These are phyloP conservation scores for Aleurites moluccanus DNA, from an alignment of 441 rosid species.

Conservation along the genomic window DNA sequence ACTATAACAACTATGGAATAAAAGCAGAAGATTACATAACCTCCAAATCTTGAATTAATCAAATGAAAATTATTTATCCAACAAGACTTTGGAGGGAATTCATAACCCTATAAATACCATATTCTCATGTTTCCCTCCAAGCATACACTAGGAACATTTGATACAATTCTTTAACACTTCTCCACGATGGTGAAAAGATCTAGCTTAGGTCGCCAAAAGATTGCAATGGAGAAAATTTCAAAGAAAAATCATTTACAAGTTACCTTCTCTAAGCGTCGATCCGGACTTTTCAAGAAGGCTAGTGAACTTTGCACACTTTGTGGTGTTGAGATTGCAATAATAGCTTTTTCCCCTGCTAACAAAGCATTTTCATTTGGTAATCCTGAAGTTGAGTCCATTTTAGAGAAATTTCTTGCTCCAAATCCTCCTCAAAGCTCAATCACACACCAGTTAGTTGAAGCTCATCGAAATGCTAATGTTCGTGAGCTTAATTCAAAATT, in stretches of 20 bases:
- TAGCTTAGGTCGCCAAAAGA: slow-evolving; percentile 46
- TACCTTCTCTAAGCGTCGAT: slow-evolving; percentile 53
- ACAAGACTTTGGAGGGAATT: slow-evolving; percentile 15
- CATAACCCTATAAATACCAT: slow-evolving; percentile 29
- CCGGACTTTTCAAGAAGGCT: slow-evolving; percentile 54
- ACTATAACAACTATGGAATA: slow-evolving; percentile 9
- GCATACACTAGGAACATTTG: neutral
- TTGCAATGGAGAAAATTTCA: slow-evolving; percentile 34
- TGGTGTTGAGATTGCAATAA: slow-evolving; percentile 42
- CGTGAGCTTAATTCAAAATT: slow-evolving; percentile 35
- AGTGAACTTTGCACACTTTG: slow-evolving; percentile 54
- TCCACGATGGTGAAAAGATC: slow-evolving; percentile 27
- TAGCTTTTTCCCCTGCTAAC: slow-evolving; percentile 42
- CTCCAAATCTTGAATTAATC: slow-evolving; percentile 29
- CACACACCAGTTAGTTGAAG: slow-evolving; percentile 26
- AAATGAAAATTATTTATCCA: neutral
- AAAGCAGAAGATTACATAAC: slow-evolving; percentile 28
- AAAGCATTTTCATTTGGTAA: slow-evolving; percentile 52
- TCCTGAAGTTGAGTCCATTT: slow-evolving; percentile 39
- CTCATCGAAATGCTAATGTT: slow-evolving; percentile 39
- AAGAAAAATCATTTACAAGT: slow-evolving; percentile 49
- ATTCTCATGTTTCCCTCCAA: slow-evolving; percentile 16
- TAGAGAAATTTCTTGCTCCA: slow-evolving; percentile 30
- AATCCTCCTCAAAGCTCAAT: slow-evolving; percentile 14
- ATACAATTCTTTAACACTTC: neutral